A percentile compares a stretch with the other conserved stretches of the same genome.
Conservation (phyloP, 768 basidiomycete genomes). For the Tylopilus subfusipes region DNA sequence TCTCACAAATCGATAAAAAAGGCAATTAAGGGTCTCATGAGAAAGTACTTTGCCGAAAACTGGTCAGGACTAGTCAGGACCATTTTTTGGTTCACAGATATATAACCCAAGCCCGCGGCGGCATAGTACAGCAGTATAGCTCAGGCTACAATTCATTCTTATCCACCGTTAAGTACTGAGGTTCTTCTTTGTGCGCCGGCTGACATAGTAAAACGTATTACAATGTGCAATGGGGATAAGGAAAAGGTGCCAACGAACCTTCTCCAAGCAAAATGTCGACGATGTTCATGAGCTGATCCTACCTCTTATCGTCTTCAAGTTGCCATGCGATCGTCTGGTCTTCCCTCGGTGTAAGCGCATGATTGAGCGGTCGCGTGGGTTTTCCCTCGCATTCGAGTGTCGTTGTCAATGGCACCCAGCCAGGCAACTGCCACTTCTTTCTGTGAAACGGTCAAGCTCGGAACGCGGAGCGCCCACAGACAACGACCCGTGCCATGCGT, state of each 20-base stretch:
- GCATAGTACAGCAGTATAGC: too few species aligned
- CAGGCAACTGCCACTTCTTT: slow-evolving; percentile 50
- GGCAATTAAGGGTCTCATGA: too few species aligned
- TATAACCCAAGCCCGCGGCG: too few species aligned
- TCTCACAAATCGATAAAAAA: too few species aligned
- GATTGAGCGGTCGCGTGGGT: slow-evolving; percentile 32
- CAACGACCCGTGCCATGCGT: slow-evolving; percentile 66
- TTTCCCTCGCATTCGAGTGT: slow-evolving; percentile 40
- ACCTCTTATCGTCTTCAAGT: slow-evolving; percentile 49
- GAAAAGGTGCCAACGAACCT: background rate
- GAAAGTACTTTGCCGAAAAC: too few species aligned
- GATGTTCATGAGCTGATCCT: slow-evolving; percentile 47
- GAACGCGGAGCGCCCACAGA: slow-evolving; percentile 58
- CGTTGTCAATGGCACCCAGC: slow-evolving; percentile 48
- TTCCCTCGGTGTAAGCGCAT: slow-evolving; percentile 47
- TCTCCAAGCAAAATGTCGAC: slow-evolving; percentile 26
- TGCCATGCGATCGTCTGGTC: slow-evolving; percentile 55
- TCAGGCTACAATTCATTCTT: too few species aligned
- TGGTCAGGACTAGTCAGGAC: too few species aligned
- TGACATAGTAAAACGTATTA: too few species aligned
- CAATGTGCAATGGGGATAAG: too few species aligned
- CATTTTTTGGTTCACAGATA: too few species aligned
- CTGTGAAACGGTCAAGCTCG: slow-evolving; percentile 46
- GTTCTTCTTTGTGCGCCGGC: too few species aligned
- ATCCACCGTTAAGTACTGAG: too few species aligned